Evolutionary conservation across 1,284 basidiomycete species (phyloP), one percentile per base, ranked within the genome.

Genomic region (Mycosarcoma mackinlayi): DNA sequence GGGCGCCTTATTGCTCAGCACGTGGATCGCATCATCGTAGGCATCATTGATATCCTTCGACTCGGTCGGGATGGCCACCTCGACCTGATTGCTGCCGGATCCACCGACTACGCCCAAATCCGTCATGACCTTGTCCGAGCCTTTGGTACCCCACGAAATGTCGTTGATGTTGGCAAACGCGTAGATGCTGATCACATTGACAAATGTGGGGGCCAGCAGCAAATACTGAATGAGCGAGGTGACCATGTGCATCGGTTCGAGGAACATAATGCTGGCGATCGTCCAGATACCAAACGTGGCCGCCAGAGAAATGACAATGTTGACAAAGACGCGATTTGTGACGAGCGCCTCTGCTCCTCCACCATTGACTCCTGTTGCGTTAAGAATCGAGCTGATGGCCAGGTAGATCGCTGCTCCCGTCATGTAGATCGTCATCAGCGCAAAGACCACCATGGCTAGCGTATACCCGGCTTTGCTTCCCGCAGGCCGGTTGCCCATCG

Each of bases 161-260:
- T 80, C 77, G 54, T 79, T 75, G 31, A 75, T 76, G 66, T 82
- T 81, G 70, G 76, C 79, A 50, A 82, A 80, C 0, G 79, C 78
- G 41, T 82, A 82, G 41, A 82, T 78, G 55, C 71, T 73, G 60
- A 82, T 78, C 31, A 81, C 76, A 52, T 80, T 81, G 61, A 82
- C 71, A 45, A 80, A 80, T 11, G 73, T 76, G 8, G 80, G 80
- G 3, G 80, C 74, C 59, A 82, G 50, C 3, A 82, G 71, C 27
- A 81, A 41, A 38, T 80, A 82, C 67, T 82, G 80, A 9, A 82
- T 18, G 42, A 81, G 58, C 27, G 74, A 77, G 0, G 80, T 82
- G 34, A 82, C 49, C 78, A 82, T 76, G 52, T 82, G 81, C 76
- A 72, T 77, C 8, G 81, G 81, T 38, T 82, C 74, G 24, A 79